Evolutionary conservation across 2,329 filamentous ascomycete genomes (phyloP).

Genomic region (Penicillium sp.): DNA sequence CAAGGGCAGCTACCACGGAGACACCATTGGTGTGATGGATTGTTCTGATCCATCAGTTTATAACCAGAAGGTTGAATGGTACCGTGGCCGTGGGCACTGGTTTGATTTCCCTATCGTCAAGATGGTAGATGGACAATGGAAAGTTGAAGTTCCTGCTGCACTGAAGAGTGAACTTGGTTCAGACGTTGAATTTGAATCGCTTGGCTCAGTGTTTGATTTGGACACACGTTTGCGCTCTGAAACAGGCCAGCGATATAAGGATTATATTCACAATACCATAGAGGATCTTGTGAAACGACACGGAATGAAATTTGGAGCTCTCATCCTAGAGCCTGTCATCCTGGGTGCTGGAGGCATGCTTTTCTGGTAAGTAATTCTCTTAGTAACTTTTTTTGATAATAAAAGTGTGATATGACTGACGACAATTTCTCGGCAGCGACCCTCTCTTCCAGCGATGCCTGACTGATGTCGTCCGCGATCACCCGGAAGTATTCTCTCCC

Average conservation of each 20-base stretch:
- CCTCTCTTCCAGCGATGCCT: slow-evolving; percentile 78
- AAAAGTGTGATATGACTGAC: slow-evolving; percentile 1
- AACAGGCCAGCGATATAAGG: slow-evolving; percentile 58
- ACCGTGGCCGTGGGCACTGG: slow-evolving; percentile 77
- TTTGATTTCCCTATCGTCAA: slow-evolving; percentile 76
- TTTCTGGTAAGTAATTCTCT: slow-evolving; percentile 62
- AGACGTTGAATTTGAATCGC: slow-evolving; percentile 50
- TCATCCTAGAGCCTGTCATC: slow-evolving; percentile 79
- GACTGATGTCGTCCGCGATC: slow-evolving; percentile 66
- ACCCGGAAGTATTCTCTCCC: slow-evolving; percentile 58
- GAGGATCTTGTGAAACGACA: slow-evolving; percentile 56
- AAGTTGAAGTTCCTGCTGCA: slow-evolving; percentile 59
- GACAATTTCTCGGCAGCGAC: slow-evolving; percentile 58
- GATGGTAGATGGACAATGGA: slow-evolving; percentile 69
- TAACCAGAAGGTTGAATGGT: slow-evolving; percentile 87
- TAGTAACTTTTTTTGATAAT: no score
- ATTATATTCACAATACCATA: slow-evolving; percentile 62
- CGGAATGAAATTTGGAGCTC: slow-evolving; percentile 71
- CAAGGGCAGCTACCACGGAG: slow-evolving; percentile 81
- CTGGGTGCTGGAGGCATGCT: slow-evolving; percentile 84
- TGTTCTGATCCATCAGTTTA: slow-evolving; percentile 75
- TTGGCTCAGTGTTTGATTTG: slow-evolving; percentile 66
- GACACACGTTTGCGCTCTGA: slow-evolving; percentile 51
- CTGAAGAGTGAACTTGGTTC: slow-evolving; percentile 54
- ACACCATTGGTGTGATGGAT: slow-evolving; percentile 89